Percentiles rank a stretch among this genome's conserved stretches.
Evolutionary conservation across 2,329 filamentous ascomycete species (phyloP).

Genomic region (Phyllosticta citriasiana): DNA sequence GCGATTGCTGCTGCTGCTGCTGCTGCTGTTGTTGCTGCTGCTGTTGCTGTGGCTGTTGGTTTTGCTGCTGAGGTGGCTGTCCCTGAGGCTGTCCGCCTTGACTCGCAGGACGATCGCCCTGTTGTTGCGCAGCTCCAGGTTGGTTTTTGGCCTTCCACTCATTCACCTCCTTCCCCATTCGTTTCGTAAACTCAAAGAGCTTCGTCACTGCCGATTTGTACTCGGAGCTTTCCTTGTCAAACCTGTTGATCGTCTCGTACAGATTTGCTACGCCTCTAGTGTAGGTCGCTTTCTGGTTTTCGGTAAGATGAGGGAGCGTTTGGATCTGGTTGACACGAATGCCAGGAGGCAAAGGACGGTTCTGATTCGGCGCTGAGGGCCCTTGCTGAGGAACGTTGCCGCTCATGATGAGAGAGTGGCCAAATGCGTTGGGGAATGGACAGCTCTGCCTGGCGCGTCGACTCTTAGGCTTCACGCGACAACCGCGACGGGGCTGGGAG

Average conservation of each 20-base stretch:
- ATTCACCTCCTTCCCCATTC: constrained; percentile 9
- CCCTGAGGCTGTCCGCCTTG: constrained; percentile 9
- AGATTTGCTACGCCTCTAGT: constrained; percentile 43
- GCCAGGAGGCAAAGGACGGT: constrained; percentile 12
- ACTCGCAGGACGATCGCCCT: constrained; percentile 16
- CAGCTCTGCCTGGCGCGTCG: neutral
- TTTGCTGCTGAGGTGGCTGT: constrained; percentile 16
- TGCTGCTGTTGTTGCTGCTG: constrained; percentile 13
- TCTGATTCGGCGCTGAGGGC: neutral
- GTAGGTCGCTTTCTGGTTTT: constrained; percentile 47
- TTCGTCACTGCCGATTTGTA: constrained; percentile 41
- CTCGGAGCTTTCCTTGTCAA: constrained; percentile 38
- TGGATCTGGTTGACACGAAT: constrained; percentile 45
- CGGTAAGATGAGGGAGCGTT: constrained; percentile 40
- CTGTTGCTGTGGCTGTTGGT: constrained; percentile 7
- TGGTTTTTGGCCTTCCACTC: constrained; percentile 5
- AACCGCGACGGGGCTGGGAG: neutral
- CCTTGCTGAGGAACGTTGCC: neutral
- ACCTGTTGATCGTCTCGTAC: constrained; percentile 43
- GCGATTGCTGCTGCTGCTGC: constrained; percentile 18
- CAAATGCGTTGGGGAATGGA: neutral
- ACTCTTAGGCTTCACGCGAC: neutral
- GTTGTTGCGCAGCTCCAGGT: constrained; percentile 40
- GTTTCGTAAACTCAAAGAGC: constrained; percentile 31
- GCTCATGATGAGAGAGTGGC: neutral